Conservation (phyloP, 177 flowering plant genomes). For the Telopea speciosissima region DNA sequence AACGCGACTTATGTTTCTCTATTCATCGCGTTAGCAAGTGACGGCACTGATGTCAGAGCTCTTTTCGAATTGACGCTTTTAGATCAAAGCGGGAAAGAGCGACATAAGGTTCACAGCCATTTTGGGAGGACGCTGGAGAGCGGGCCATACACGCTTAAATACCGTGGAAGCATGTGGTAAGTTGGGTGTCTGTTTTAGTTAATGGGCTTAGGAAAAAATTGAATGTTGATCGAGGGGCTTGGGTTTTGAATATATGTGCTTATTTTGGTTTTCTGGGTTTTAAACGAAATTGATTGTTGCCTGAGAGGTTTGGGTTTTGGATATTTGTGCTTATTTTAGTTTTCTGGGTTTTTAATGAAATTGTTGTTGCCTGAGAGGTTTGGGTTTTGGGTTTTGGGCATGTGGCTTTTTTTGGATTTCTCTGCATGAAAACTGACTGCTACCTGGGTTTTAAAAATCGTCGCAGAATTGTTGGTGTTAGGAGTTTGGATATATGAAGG, state of each 20-base stretch:
- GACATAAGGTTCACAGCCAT: slow-evolving; percentile 74
- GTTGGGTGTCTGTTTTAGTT: slow-evolving; percentile 7
- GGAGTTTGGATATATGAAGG: too few relatives aligned
- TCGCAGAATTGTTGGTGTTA: neutral
- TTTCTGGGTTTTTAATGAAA: neutral
- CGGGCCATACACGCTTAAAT: slow-evolving; percentile 69
- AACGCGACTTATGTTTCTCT: slow-evolving; percentile 58
- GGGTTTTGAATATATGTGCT: neutral
- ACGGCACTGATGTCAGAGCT: slow-evolving; percentile 68
- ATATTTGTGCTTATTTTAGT: neutral
- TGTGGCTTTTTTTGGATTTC: neutral
- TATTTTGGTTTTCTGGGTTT: neutral
- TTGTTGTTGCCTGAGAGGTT: too few relatives aligned
- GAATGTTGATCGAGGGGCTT: too few relatives aligned
- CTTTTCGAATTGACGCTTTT: slow-evolving; percentile 62
- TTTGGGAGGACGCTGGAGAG: slow-evolving; percentile 62
- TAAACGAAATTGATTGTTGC: too few relatives aligned
- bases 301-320: neutral
- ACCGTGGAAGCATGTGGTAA: slow-evolving; percentile 80
- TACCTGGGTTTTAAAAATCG: neutral
- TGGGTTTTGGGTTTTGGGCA: neutral
- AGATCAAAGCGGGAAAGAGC: slow-evolving; percentile 72
- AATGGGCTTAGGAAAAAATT: too few relatives aligned
- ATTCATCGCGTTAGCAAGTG: slow-evolving; percentile 69
- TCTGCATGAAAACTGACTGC: neutral